Evolutionary conservation across 139 green algal genomes (phyloP).

Genomic region (Auxenochlorella pyrenoidosa): DNA sequence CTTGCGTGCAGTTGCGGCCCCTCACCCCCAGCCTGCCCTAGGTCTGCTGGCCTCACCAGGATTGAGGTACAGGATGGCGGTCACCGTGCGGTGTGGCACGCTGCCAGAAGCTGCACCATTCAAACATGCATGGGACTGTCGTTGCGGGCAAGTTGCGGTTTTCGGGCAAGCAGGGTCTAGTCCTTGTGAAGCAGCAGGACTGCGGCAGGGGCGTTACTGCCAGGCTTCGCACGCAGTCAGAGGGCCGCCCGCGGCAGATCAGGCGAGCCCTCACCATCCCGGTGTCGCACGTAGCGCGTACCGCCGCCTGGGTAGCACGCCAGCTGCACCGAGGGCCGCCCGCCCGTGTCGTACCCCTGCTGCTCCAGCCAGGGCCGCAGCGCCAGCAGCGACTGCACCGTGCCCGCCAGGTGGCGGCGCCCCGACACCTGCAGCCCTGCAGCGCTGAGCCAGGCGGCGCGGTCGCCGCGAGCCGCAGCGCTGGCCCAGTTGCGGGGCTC

Average conservation of each 20-base stretch:
- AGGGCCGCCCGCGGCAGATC: too few relatives aligned
- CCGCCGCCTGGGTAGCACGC: conserved; percentile 74
- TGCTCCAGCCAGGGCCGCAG: conserved; percentile 21
- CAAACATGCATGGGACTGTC: too few relatives aligned
- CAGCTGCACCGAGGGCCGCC: conserved; percentile 68
- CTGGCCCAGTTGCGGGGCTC: neutral
- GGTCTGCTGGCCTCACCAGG: conserved; percentile 7
- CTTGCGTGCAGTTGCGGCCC: too few relatives aligned
- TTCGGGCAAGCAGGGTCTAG: too few relatives aligned
- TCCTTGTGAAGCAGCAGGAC: too few relatives aligned
- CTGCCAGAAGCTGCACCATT: conserved; percentile 29
- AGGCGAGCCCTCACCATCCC: conserved; percentile 36
- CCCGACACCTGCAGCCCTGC: neutral
- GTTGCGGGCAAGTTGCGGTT: too few relatives aligned
- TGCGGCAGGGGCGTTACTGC: too few relatives aligned
- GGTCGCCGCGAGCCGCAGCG: neutral
- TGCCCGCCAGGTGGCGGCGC: neutral
- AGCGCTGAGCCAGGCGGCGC: neutral
- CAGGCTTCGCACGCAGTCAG: too few relatives aligned
- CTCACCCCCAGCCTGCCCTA: too few relatives aligned
- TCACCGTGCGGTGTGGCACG: conserved; percentile 59
- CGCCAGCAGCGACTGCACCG: neutral
- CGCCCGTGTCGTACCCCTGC: conserved; percentile 59
- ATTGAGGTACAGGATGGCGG: conserved; percentile 82
- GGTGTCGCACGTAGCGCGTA: conserved; percentile 75